Evolutionary conservation across 164 flowering plant species (phyloP).

Genomic region (Aristolochia californica): DNA sequence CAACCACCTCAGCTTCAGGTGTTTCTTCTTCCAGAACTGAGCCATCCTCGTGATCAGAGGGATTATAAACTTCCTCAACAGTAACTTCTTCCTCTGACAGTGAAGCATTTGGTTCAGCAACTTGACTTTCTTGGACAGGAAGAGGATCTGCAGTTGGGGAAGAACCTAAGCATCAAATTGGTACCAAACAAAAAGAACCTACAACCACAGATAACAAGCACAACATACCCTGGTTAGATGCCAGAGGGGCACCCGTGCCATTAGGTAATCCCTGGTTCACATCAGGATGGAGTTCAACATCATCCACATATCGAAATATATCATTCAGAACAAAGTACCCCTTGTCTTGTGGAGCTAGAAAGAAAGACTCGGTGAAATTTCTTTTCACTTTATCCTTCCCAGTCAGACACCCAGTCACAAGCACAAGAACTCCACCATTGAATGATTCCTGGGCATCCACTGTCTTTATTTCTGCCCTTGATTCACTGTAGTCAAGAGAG

Average conservation of each 20-base stretch:
- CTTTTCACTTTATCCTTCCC: conserved; percentile 34
- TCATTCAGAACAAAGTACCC: conserved; percentile 69
- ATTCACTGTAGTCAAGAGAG: conserved; percentile 15
- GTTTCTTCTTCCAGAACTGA: conserved; percentile 32
- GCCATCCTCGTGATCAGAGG: conserved; percentile 43
- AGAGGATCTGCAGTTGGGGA: conserved; percentile 19
- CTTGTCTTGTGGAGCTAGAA: conserved; percentile 57
- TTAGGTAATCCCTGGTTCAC: conserved; percentile 14
- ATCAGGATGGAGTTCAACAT: conserved; percentile 6
- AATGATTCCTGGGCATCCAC: conserved; percentile 70
- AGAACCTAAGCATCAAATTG: neutral
- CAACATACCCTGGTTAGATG: conserved; percentile 38
- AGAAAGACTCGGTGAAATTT: conserved; percentile 59
- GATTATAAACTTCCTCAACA: conserved; percentile 29
- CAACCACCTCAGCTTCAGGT: conserved; percentile 20
- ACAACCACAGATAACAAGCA: neutral
- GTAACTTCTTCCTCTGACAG: conserved; percentile 24
- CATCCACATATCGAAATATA: conserved; percentile 54
- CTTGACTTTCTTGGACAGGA: conserved; percentile 24
- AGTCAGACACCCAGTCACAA: conserved; percentile 61
- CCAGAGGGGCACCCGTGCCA: conserved; percentile 22
- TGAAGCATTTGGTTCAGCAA: conserved; percentile 23
- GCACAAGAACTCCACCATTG: conserved; percentile 59
- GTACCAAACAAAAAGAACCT: neutral
- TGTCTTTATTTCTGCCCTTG: conserved; percentile 47